Conservation (phyloP, 352 stramenopile species). For the Thraustotheca clavata region DNA sequence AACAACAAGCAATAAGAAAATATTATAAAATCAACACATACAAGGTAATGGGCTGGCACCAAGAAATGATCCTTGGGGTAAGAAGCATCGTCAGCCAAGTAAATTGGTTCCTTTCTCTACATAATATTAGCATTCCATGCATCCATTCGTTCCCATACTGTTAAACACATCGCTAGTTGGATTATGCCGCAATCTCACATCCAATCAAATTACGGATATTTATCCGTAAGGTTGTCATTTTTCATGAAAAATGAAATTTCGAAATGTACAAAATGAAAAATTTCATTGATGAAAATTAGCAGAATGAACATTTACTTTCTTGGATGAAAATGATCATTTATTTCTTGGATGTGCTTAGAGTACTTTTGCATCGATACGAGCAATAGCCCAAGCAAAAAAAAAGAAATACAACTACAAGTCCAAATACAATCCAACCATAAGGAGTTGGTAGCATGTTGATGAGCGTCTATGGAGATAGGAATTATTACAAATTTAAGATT, state of each 20-base stretch:
- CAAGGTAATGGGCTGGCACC: constrained; percentile 61
- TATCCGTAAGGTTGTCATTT: background rate
- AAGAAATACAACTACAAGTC: constrained; percentile 32
- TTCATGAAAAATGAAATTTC: background rate
- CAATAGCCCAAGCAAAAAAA: constrained; percentile 37
- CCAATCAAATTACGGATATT: too few species aligned
- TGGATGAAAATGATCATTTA: too few species aligned
- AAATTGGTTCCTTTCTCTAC: constrained; percentile 31
- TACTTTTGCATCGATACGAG: constrained; percentile 46
- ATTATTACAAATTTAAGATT: background rate
- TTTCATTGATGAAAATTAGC: too few species aligned
- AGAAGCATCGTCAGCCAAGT: constrained; percentile 42
- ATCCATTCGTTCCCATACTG: background rate
- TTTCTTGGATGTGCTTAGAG: constrained; percentile 16
- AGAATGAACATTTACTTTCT: too few species aligned
- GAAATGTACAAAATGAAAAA: background rate
- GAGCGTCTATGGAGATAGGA: constrained; percentile 39
- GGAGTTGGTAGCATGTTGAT: constrained; percentile 54
- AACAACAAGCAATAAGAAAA: background rate
- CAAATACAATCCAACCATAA: constrained; percentile 52
- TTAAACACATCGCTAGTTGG: background rate
- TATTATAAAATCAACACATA: background rate
- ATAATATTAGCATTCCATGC: background rate
- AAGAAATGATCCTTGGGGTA: constrained; percentile 74
- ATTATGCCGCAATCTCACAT: too few species aligned